Evolutionary conservation across 148 eudicot species (phyloP).

Genomic region (Rhododendron ferrugineum): DNA sequence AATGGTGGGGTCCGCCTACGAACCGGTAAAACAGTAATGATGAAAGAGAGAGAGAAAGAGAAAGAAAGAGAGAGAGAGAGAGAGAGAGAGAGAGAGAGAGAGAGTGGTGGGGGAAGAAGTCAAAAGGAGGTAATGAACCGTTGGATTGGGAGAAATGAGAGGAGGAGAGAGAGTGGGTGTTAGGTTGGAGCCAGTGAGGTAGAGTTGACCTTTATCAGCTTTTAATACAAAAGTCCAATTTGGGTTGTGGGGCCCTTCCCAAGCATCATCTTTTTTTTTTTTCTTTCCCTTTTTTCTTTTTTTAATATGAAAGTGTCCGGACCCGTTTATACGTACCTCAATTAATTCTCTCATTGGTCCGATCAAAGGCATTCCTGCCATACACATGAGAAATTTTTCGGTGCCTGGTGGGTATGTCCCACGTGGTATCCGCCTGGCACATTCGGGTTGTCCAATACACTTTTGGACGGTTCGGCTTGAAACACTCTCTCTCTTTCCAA

Average conservation of each 20-base stretch:
- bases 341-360: too few species aligned
- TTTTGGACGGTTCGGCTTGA: too few species aligned
- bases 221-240: slow-evolving; percentile 13
- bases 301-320: too few species aligned
- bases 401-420: too few species aligned
- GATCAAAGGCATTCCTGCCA: too few species aligned
- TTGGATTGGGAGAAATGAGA: slow-evolving; percentile 20
- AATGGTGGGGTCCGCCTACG: slow-evolving; percentile 15
- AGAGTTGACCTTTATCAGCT: slow-evolving; percentile 30
- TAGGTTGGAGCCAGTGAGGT: slow-evolving; percentile 33
- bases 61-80: slow-evolving; percentile 7
- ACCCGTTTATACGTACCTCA: too few species aligned
- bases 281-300: too few species aligned
- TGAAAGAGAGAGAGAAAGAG: background rate
- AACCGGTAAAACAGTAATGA: slow-evolving; percentile 21
- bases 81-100: background rate
- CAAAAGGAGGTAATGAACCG: slow-evolving; percentile 37
- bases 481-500: too few species aligned
- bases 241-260: background rate
- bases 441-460: too few species aligned
- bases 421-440: too few species aligned
- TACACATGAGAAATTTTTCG: too few species aligned
- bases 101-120: slow-evolving; percentile 19
- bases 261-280: background rate
- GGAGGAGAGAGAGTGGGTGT: slow-evolving; percentile 6